phyloP scores from a whole-genome alignment of 345 rosid species.

The Brassica juncea region DNA sequence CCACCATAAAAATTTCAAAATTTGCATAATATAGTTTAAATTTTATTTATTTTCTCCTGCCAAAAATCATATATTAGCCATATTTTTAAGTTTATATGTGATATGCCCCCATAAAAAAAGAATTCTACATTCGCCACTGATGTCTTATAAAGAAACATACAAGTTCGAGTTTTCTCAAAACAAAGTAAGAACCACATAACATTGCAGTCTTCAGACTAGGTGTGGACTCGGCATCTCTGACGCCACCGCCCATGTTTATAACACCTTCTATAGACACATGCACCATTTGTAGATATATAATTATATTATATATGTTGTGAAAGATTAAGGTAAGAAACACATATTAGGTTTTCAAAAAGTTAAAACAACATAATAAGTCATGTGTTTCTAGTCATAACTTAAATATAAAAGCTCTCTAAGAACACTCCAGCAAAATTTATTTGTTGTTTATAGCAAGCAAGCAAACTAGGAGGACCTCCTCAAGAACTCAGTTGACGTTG shows the following conservation, averaged over 20 bases:
- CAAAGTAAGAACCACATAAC: background rate
- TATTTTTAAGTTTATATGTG: too few species aligned
- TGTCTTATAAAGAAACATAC: background rate
- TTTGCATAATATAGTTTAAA: too few species aligned
- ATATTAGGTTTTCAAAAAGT: background rate
- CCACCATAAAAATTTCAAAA: too few species aligned
- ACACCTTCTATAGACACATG: too few species aligned
- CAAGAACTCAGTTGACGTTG: background rate
- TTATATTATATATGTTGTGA: background rate
- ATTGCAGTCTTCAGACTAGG: background rate
- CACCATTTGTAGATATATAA: background rate
- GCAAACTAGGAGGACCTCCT: background rate
- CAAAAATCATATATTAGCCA: too few species aligned
- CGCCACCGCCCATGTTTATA: background rate
- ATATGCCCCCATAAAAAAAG: too few species aligned
- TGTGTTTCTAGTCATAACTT: slow-evolving; percentile 2
- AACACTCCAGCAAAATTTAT: background rate
- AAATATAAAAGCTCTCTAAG: background rate
- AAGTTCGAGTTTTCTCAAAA: background rate
- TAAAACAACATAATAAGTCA: background rate
- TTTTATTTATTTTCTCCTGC: too few species aligned
- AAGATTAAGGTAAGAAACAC: background rate
- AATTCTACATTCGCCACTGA: too few species aligned
- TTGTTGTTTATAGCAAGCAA: background rate
- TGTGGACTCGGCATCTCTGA: background rate